phyloP scores from a whole-genome alignment of 73 alveolate genomes.

The Uronychia binucleata region DNA sequence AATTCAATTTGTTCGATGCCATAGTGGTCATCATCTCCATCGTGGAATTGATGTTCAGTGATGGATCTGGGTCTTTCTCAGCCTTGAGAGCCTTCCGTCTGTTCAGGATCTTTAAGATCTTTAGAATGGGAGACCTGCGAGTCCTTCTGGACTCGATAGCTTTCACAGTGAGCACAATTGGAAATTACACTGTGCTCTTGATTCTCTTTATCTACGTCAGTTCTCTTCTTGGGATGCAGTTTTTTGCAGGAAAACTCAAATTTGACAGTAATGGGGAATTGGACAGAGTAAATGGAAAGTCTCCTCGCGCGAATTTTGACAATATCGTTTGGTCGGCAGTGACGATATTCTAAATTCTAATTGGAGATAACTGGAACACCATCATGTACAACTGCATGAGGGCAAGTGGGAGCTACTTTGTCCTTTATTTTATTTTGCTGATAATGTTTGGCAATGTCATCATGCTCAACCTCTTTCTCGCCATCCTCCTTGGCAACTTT shows the following conservation, averaged over 20 bases:
- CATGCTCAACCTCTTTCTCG: constrained; percentile 48
- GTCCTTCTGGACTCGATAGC: constrained; percentile 21
- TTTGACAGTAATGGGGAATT: constrained; percentile 13
- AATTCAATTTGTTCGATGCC: constrained; percentile 31
- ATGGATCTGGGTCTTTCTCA: constrained; percentile 4
- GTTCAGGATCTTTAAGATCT: constrained; percentile 25
- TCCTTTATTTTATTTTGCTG: constrained; percentile 7
- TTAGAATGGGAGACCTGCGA: constrained; percentile 24
- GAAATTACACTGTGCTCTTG: constrained; percentile 2
- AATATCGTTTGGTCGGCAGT: constrained; percentile 4
- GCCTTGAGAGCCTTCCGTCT: constrained; percentile 22
- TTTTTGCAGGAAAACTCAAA: constrained; percentile 34
- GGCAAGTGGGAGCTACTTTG: not conserved
- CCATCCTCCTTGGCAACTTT: constrained; percentile 46
- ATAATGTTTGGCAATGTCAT: constrained; percentile 22
- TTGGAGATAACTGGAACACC: constrained; percentile 39
- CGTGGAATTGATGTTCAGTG: not conserved
- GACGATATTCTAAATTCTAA: constrained; percentile 17
- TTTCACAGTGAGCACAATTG: not conserved
- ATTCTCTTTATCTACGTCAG: constrained; percentile 26
- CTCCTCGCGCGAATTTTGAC: constrained; percentile 28
- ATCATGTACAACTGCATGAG: constrained; percentile 39
- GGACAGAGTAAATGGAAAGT: constrained; percentile 17
- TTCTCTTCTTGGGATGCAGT: constrained; percentile 47
- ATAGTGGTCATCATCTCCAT: constrained; percentile 22